Base-by-base conservation (phyloP, 169 alveolate species). In the Cryptosporidium muris region DNA sequence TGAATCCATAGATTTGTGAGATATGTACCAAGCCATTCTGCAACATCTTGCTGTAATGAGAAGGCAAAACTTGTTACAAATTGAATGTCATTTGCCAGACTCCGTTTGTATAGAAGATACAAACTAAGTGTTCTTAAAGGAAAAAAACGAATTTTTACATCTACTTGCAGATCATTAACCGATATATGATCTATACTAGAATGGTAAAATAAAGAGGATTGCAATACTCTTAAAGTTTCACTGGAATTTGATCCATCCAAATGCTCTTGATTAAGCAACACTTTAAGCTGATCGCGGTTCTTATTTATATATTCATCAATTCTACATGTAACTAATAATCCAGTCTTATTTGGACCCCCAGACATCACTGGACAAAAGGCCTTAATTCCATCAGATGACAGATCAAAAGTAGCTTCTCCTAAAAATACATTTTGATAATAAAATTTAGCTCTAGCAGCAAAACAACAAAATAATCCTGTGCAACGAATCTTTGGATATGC, bases 401-500 rank as follows among this genome's bases (percentile, higher is more conserved):
- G 43, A n/a, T 74, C 85, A 74, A 74, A 74, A 3, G 85, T 74
- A 11, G 85, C 85, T 38, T 74, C 85, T 12, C 85, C 85, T 25
- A 74, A 48, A 58, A 74, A 74, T 37, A 43, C 40, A 34, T 74
- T 54, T 43, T 58, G 74, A 42, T 58, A 74, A 37, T 56, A 74
- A 48, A 74, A 74, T 51, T 74, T 74, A 8, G 85, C 85, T 49
- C 85, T 74, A 12, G 74, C 85, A n/a, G 85, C 37, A 74, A 74
- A 74, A 34, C 85, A 74, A 37, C 49, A 45, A 16, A 74, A 74
- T 34, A 74, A 74, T n/a, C 85, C 85, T 2, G 85, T 74, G 53
- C 85, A 74, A 2, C 85, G 85, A 36, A 68, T 74, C 40, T 74
- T 74, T 14, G 85, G 85, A 43, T 74, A 74, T 40, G 85, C 85